Conservation (phyloP, 257 asterid genomes). For the Cordia subcordata region DNA sequence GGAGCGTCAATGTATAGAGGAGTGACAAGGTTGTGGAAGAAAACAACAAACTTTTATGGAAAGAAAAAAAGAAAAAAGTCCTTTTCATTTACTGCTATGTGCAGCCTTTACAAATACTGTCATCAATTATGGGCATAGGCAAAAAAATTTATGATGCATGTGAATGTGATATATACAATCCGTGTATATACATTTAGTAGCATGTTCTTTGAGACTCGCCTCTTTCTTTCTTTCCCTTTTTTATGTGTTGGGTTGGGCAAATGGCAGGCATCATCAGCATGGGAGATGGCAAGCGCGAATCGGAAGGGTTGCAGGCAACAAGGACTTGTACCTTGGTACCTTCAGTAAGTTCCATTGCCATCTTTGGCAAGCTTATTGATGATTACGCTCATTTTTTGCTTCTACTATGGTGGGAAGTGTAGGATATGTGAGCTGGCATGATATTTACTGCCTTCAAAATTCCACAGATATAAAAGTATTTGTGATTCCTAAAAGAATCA, state of each 20-base stretch:
- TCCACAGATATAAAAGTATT: no score
- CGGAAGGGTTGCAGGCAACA: conserved; percentile 97
- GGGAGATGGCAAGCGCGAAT: conserved; percentile 95
- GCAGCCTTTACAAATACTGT: conserved; percentile 23
- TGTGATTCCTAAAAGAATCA: no score
- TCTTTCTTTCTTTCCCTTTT: conserved; percentile 10
- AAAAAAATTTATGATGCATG: conserved; percentile 21
- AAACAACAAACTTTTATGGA: conserved; percentile 12
- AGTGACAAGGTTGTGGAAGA: conserved; percentile 59
- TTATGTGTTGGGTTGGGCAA: conserved; percentile 29
- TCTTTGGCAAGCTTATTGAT: conserved; percentile 12
- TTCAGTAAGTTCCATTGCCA: conserved; percentile 61
- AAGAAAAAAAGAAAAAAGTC: no score
- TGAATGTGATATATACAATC: conserved; percentile 15
- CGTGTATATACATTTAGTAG: conserved; percentile 10
- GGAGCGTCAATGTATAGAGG: conserved; percentile 92
- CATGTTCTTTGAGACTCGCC: conserved; percentile 23
- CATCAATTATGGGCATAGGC: conserved; percentile 24
- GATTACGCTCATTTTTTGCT: not conserved
- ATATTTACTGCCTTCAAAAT: no score
- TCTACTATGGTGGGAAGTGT: not conserved
- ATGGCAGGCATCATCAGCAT: conserved; percentile 86
- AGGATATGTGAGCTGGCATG: no score
- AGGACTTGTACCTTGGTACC: conserved; percentile 98
- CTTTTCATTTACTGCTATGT: conserved; percentile 12